Conservation (phyloP, 768 basidiomycete genomes). For the Termitomyces sp. region DNA sequence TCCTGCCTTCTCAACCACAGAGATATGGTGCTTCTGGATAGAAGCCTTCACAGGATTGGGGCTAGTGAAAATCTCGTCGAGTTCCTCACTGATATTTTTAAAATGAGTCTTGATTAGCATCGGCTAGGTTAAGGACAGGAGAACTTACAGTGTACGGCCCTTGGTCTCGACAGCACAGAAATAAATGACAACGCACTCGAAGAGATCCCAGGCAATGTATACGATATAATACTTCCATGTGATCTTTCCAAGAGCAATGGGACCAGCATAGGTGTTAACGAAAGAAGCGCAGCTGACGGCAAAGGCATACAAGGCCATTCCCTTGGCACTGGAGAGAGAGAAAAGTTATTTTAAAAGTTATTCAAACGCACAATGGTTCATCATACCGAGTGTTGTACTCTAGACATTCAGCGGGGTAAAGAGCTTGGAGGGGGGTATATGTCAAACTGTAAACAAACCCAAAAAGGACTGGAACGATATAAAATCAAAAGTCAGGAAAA, state of each 20-base stretch:
- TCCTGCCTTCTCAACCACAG: slow-evolving; percentile 32
- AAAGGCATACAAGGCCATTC: slow-evolving; percentile 51
- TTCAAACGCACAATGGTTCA: background rate
- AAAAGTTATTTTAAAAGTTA: background rate
- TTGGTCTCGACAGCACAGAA: slow-evolving; percentile 40
- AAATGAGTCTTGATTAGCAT: background rate
- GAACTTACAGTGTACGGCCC: slow-evolving; percentile 37
- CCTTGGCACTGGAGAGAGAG: slow-evolving; percentile 43
- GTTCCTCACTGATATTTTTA: slow-evolving; percentile 29
- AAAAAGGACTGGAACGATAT: slow-evolving; percentile 39
- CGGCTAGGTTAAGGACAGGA: background rate
- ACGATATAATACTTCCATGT: slow-evolving; percentile 38
- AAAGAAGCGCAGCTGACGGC: slow-evolving; percentile 42
- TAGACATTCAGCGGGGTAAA: slow-evolving; percentile 54
- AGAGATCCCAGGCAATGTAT: slow-evolving; percentile 37
- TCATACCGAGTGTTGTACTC: slow-evolving; percentile 46
- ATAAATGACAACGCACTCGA: slow-evolving; percentile 33
- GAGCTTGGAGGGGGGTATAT: slow-evolving; percentile 57
- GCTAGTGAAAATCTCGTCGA: slow-evolving; percentile 35
- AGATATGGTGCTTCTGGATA: slow-evolving; percentile 34
- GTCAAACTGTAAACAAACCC: slow-evolving; percentile 51
- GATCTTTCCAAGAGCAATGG: slow-evolving; percentile 32
- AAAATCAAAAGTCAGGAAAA: background rate
- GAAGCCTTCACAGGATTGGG: slow-evolving; percentile 39
- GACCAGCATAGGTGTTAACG: slow-evolving; percentile 49